phyloP scores from a whole-genome alignment of 2,329 filamentous ascomycete genomes.

The Trichoderma cornu-damae region DNA sequence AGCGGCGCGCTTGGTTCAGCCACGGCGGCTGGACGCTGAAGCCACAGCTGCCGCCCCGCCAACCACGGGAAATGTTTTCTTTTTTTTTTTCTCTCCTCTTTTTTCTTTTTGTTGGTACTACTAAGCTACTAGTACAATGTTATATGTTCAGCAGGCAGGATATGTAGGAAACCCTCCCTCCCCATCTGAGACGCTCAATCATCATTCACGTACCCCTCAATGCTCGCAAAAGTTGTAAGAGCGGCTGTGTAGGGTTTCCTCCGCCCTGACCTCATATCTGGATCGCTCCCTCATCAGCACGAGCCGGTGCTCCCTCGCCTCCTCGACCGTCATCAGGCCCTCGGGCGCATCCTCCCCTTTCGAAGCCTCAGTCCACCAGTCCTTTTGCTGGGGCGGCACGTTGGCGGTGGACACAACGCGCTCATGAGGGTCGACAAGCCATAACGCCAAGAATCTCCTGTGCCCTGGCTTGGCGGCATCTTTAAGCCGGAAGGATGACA shows the following conservation, averaged over 20 bases:
- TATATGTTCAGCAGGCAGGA: too few relatives aligned
- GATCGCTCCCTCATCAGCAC: slow-evolving; percentile 17
- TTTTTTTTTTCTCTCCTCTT: not conserved
- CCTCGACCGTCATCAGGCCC: slow-evolving; percentile 9
- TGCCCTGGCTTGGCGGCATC: slow-evolving; percentile 47
- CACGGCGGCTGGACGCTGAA: not conserved
- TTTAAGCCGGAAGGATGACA: slow-evolving; percentile 39
- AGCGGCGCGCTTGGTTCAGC: slow-evolving; percentile 5
- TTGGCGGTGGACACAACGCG: slow-evolving; percentile 34
- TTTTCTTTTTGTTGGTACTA: too few relatives aligned
- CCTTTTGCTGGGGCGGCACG: slow-evolving; percentile 31
- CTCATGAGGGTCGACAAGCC: slow-evolving; percentile 47
- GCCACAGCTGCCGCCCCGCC: slow-evolving; percentile 13
- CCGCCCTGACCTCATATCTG: not conserved
- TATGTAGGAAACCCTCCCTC: too few relatives aligned
- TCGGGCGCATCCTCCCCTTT: not conserved
- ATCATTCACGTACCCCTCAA: not conserved
- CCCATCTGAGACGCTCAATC: too few relatives aligned
- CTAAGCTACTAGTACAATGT: too few relatives aligned
- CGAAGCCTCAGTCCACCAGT: slow-evolving; percentile 26
- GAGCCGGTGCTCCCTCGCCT: slow-evolving; percentile 13
- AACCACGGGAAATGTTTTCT: not conserved
- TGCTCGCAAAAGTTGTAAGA: slow-evolving; percentile 17
- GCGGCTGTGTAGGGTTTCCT: not conserved
- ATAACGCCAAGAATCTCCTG: slow-evolving; percentile 48